Conservation (phyloP, 2,329 filamentous ascomycete species). For the Ophiocordyceps camponoti-rufipedis region DNA sequence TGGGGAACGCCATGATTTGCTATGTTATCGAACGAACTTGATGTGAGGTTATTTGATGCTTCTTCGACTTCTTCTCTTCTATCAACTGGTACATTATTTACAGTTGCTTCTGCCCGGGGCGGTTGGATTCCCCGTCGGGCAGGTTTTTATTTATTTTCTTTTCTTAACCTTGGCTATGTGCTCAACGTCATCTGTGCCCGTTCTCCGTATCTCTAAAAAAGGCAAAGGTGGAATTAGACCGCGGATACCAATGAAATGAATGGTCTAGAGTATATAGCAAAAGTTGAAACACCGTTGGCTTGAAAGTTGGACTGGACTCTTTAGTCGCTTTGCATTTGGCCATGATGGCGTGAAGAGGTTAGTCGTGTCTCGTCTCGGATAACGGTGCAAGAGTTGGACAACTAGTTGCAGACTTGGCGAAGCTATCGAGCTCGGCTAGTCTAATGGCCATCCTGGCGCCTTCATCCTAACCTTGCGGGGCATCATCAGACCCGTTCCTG, state of each 20-base stretch:
- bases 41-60: not conserved
- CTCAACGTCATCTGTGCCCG: not conserved
- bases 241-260: too few species aligned
- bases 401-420: too few species aligned
- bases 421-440: too few species aligned
- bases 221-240: too few species aligned
- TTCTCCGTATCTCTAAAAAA: too few species aligned
- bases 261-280: not conserved
- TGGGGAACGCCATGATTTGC: not conserved
- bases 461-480: too few species aligned
- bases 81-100: not conserved
- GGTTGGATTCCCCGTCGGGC: not conserved
- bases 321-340: too few species aligned
- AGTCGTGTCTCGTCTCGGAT: too few species aligned
- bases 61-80: not conserved
- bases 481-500: too few species aligned
- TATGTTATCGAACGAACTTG: not conserved
- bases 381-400: too few species aligned
- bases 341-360: too few species aligned
- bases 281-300: not conserved
- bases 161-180: not conserved
- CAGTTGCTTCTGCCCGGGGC: not conserved
- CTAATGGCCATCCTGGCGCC: too few species aligned
- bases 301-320: not conserved
- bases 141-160: not conserved